phyloP scores from a whole-genome alignment of 306 rosid genomes.

The Trifolium repens region DNA sequence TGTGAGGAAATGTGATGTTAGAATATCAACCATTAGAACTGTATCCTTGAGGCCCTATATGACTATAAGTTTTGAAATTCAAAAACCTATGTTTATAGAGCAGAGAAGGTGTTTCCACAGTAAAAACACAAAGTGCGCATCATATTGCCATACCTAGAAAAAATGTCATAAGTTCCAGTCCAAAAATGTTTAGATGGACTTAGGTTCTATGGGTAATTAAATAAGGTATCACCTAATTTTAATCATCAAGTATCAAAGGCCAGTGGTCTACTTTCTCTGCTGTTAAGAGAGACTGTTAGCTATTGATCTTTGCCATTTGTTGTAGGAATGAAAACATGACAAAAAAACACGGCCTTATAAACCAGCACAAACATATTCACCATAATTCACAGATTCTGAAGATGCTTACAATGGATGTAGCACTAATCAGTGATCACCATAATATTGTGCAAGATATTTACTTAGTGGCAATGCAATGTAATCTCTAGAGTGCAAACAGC shows the following conservation, averaged over 20 bases:
- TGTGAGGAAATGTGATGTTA: background rate
- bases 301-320: background rate
- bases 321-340: constrained; percentile 7
- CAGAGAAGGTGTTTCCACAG: constrained; percentile 1
- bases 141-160: background rate
- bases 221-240: background rate
- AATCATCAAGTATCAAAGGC: constrained; percentile 9
- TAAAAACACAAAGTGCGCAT: constrained; percentile 18
- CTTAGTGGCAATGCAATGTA: constrained; percentile 7
- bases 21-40: constrained; percentile 26
- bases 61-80: background rate
- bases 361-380: constrained; percentile 21
- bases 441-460: background rate
- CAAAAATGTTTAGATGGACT: constrained; percentile 4
- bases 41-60: background rate
- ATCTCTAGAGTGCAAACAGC: constrained; percentile 7
- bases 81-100: background rate
- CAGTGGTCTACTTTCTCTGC: constrained; percentile 6
- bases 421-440: constrained; percentile 20
- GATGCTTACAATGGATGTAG: background rate
- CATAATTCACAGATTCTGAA: background rate
- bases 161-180: background rate
- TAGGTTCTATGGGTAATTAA: constrained; percentile 9
- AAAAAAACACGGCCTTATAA: background rate
- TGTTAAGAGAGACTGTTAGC: constrained; percentile 6